These are phyloP conservation scores for Saksenaea oblongispora DNA, from an alignment of 371 early-diverging fungal genomes.

Conservation along the genomic window DNA sequence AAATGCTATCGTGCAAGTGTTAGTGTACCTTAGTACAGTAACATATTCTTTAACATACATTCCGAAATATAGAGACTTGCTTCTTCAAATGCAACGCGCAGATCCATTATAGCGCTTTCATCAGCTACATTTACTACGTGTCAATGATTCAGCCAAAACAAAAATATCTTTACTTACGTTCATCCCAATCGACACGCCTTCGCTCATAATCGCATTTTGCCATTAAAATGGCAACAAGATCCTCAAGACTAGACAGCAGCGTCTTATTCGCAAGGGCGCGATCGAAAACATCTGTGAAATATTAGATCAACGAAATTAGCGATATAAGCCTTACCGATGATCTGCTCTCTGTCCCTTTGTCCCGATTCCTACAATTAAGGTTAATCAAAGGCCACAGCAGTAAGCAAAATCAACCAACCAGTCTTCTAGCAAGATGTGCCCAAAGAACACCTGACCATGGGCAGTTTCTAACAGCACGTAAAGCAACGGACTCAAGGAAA, in stretches of 20 bases:
- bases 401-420: constrained; percentile 23
- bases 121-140: constrained; percentile 13
- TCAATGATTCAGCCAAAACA: not conserved
- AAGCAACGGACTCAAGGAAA: constrained; percentile 26
- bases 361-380: constrained; percentile 15
- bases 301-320: not conserved
- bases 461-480: constrained; percentile 68
- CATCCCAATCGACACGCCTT: constrained; percentile 40
- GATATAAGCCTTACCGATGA: constrained; percentile 18
- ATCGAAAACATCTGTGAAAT: constrained; percentile 33
- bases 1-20: constrained; percentile 23
- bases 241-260: constrained; percentile 42
- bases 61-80: constrained; percentile 27
- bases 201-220: constrained; percentile 45
- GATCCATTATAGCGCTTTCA: constrained; percentile 20
- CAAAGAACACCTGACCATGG: constrained; percentile 70
- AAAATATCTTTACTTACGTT: constrained; percentile 24
- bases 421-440: constrained; percentile 44
- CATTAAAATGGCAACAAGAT: constrained; percentile 32
- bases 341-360: constrained; percentile 10
- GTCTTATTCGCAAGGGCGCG: constrained; percentile 31
- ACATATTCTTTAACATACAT: constrained; percentile 20
- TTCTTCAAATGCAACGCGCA: constrained; percentile 41
- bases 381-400: not conserved
- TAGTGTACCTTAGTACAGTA: not conserved